Evolutionary conservation across 2,329 filamentous ascomycete species (phyloP).

Genomic region (Hypoxylon sp.): DNA sequence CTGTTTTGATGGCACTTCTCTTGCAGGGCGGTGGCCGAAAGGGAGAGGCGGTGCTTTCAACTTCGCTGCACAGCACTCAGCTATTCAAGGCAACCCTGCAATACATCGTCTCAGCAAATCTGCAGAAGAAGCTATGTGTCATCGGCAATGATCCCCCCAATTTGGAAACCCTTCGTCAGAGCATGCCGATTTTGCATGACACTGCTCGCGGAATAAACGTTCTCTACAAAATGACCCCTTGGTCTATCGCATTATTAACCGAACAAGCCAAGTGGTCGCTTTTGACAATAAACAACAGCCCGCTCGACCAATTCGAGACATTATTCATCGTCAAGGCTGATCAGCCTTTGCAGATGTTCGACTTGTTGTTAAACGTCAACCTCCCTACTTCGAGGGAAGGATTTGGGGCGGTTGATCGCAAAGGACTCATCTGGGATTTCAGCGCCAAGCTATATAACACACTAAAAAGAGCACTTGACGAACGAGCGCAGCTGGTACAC

Average conservation of each 20-base stretch:
- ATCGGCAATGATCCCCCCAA: constrained; percentile 60
- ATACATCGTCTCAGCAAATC: constrained; percentile 79
- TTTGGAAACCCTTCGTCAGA: constrained; percentile 58
- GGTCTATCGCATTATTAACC: constrained; percentile 81
- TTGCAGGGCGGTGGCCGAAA: constrained; percentile 81
- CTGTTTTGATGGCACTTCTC: constrained; percentile 80
- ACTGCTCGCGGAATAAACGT: constrained; percentile 80
- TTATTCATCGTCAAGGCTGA: constrained; percentile 79
- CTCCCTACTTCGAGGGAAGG: constrained; percentile 37
- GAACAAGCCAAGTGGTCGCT: constrained; percentile 81
- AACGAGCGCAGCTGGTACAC: constrained; percentile 77
- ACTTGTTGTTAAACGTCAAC: constrained; percentile 58
- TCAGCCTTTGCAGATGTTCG: constrained; percentile 66
- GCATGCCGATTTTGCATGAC: constrained; percentile 81
- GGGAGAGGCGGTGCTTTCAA: constrained; percentile 77
- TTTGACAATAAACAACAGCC: constrained; percentile 77
- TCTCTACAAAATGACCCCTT: constrained; percentile 88
- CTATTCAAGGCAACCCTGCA: constrained; percentile 96
- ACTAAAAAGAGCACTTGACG: constrained; percentile 77
- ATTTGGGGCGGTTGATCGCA: constrained; percentile 54
- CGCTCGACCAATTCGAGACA: constrained; percentile 83
- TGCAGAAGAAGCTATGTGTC: constrained; percentile 73
- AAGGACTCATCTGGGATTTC: constrained; percentile 59
- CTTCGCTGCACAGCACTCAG: constrained; percentile 88
- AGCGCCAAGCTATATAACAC: constrained; percentile 71